Percentiles rank a stretch among this genome's conserved stretches.
Conservation (phyloP, 257 asterid genomes). For the Solanum gracilifrons region DNA sequence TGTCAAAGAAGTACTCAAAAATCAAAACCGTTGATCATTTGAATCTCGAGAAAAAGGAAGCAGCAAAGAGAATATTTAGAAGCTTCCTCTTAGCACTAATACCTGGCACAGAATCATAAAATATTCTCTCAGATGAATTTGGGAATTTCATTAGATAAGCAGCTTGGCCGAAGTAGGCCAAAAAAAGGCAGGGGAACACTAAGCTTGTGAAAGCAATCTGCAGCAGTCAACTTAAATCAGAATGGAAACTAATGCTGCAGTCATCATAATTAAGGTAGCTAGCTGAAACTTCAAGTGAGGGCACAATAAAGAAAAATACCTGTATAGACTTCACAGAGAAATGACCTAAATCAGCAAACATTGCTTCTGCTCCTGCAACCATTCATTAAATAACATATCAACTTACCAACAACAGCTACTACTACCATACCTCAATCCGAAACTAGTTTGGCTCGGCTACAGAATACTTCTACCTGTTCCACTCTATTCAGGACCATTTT, state of each 20-base stretch:
- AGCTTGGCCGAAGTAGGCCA: constrained; percentile 98
- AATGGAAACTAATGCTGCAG: background rate
- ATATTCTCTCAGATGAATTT: constrained; percentile 40
- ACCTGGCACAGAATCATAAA: constrained; percentile 94
- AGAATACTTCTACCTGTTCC: background rate
- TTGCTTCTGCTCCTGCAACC: constrained; percentile 90
- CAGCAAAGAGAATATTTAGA: background rate
- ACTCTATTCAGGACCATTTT: background rate
- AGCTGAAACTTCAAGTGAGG: background rate
- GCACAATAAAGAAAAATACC: constrained; percentile 24
- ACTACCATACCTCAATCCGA: background rate
- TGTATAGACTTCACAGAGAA: constrained; percentile 89
- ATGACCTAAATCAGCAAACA: constrained; percentile 99
- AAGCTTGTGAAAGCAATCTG: constrained; percentile 85
- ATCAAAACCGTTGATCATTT: background rate
- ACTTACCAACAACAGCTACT: background rate
- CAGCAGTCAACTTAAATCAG: background rate
- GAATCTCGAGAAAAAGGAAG: background rate
- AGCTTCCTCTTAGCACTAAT: background rate
- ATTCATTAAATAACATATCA: background rate
- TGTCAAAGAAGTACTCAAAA: constrained; percentile 9
- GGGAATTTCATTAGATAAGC: constrained; percentile 79
- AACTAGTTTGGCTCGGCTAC: background rate
- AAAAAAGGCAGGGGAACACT: constrained; percentile 92
- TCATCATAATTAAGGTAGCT: background rate